Base-by-base conservation (phyloP, 2,329 filamentous ascomycete genomes). In the Dryadomyces quercivorus region DNA sequence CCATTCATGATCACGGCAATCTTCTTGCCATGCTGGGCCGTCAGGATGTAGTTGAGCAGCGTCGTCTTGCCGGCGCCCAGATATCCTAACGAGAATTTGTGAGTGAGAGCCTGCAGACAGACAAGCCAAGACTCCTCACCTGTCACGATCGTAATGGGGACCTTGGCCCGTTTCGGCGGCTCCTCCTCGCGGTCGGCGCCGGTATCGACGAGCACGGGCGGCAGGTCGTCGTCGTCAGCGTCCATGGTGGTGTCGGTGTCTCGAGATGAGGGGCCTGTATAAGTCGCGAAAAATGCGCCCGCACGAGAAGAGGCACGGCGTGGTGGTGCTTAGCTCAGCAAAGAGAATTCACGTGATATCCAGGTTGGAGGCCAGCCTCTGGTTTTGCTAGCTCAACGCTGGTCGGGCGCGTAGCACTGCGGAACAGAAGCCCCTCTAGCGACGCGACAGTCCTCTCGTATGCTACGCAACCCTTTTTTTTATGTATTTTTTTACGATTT, bases 1-100 rank as follows among this genome's bases (percentile, higher is more conserved):
- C 88, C 90, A 69, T 98, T 98, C 73, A 98, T 81, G 55, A 98
- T 97, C 15, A 98, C 93, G 12, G 93, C 93, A 67, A 98, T 93
- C 65, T 90, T 95, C 76, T 97, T 97, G 67, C 92, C 92, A 76
- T 98, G 93, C 58, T 92, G 85, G 56, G 91, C 90, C 31, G 86
- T 95, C 52, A 98, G 75, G 58, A 98, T 97, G 67, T 97, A 95
- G 68, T 98, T 97, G 56, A 98, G 75, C 34, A 97, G 71, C 0
- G 92, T 97, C 0, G 92, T 97, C 70, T 98, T 98, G 18, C 93
- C 93, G 9, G 93, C 89, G 18, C 93, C 93, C 4, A 98, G 78
- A 65, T 98, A 98, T 3, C 93, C 89, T 93, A n/a, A n/a, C n/a
- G n/a, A n/a, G n/a, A n/a, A n/a, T n/a, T n/a, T n/a, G n/a, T n/a